Evolutionary conservation across 208 protist species (phyloP), one percentile per base, ranked within the genome.

Genomic region (Herpetomonas samuelpessoai): DNA sequence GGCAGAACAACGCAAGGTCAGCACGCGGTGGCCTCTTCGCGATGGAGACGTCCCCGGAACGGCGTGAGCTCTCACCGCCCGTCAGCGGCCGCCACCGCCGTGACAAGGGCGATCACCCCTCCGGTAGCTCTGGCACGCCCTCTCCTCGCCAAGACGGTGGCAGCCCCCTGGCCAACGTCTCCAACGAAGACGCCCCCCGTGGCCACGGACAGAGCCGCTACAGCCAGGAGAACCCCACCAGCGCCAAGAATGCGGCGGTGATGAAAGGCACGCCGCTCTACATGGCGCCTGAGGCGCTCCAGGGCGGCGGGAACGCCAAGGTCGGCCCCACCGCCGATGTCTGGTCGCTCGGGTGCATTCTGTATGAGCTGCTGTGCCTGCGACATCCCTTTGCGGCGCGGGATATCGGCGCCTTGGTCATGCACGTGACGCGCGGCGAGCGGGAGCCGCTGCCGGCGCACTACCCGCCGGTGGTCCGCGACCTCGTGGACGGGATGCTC

Each of bases 251-350:
- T 46, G 58, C 67, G 19, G 70, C 78, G 50, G 91, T 82, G 25
- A 71, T 93, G 68, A 86, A 95, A 16, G 97, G 97, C 14, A 98
- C 97, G n/a, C 91, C 95, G 26, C 88, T 97, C 14, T 98, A 98
- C 71, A 93, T 98, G 86, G 77, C 84, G 1, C 97, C 95, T 21
- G 94, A 98, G 76, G 79, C 92, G 29, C 79, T 95, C 21, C 76
- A 95, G 47, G 86, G 81, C 46, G 73, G 87, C 19, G 72, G 74
- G n/a, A n/a, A n/a, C n/a, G n/a, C n/a, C n/a, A n/a, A n/a, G 0
- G 81, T 70, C n/a, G 80, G 78, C 29, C 72, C 72, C 30, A 19
- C n/a, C n/a, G 68, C 76, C 10, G 95, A 98, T 68, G 77, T 97
- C 12, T 98, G 95, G 92, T 86, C 93, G 9, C 76, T 97, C 46